phyloP scores from a whole-genome alignment of 1,139 yeast genomes.

The Saccharomyces pastorianus region DNA sequence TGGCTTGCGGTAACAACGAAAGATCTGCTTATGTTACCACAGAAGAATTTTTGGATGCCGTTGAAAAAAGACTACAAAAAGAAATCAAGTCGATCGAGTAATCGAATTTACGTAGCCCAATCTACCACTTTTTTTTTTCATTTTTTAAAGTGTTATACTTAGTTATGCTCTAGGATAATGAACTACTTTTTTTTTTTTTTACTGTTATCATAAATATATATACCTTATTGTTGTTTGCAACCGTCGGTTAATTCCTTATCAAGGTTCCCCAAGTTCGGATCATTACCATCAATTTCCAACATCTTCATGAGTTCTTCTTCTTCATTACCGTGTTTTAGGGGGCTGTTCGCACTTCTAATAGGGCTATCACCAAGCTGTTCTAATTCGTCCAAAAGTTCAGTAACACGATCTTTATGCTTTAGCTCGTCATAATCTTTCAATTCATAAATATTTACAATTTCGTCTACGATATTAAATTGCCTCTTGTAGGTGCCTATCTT shows the following conservation, averaged over 20 bases:
- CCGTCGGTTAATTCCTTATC: constrained; percentile 36
- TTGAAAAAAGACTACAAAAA: constrained; percentile 39
- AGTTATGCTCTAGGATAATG: not conserved
- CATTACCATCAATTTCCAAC: constrained; percentile 32
- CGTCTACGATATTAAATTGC: constrained; percentile 48
- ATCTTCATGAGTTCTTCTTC: constrained; percentile 21
- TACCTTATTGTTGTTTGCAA: constrained; percentile 27
- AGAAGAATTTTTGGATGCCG: constrained; percentile 67
- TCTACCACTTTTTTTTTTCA: not conserved
- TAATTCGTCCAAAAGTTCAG: constrained; percentile 54
- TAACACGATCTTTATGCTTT: constrained; percentile 47
- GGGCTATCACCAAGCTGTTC: constrained; percentile 91
- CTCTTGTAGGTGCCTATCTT: constrained; percentile 45
- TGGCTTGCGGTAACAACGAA: constrained; percentile 60
- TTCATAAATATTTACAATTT: constrained; percentile 53
- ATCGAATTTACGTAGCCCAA: not conserved
- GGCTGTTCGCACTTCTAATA: constrained; percentile 27
- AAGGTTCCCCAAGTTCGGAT: constrained; percentile 38
- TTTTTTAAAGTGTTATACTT: not conserved
- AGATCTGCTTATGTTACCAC: constrained; percentile 66
- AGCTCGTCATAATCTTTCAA: constrained; percentile 46
- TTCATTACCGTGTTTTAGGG: constrained; percentile 38
- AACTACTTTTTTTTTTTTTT: not conserved
- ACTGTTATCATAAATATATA: not conserved
- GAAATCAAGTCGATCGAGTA: constrained; percentile 20